A percentile compares a stretch with the other conserved stretches of the same genome.
These are phyloP conservation scores for Chlorella ohadii DNA, from an alignment of 139 green algal species.

Conservation along the genomic window DNA sequence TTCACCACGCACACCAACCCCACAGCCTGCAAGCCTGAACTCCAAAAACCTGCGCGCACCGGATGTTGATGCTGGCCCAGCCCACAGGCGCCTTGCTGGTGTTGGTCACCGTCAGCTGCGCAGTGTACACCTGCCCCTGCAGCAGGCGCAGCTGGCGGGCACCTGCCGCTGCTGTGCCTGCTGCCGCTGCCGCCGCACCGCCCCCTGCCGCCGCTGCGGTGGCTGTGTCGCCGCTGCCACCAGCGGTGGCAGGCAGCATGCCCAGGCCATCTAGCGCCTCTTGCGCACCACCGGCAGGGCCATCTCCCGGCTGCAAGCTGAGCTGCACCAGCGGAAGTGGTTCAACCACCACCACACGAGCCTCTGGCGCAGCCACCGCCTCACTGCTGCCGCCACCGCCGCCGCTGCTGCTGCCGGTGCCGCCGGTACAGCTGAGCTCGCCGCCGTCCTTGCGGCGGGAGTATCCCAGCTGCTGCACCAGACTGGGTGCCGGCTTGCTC, in stretches of 20 bases:
- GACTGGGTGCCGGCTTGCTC: constrained; percentile 16
- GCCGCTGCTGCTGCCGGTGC: background rate
- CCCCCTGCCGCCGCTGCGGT: background rate
- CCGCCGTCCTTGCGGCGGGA: background rate
- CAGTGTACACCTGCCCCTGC: constrained; percentile 29
- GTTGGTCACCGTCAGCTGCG: constrained; percentile 24
- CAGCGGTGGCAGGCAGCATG: background rate
- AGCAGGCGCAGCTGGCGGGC: constrained; percentile 26
- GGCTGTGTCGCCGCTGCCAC: background rate
- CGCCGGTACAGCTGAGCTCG: background rate
- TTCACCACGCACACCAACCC: no score
- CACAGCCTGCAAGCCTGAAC: no score
- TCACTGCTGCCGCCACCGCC: background rate
- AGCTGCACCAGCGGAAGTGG: constrained; percentile 24
- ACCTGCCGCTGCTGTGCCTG: background rate
- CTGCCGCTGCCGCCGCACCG: background rate
- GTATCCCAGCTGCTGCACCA: constrained; percentile 21
- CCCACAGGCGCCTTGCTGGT: constrained; percentile 24
- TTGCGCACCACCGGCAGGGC: background rate
- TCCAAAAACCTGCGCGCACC: no score
- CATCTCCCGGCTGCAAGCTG: constrained; percentile 4
- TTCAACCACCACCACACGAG: constrained; percentile 5
- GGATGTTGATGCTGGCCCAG: constrained; percentile 26
- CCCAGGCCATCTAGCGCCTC: background rate
- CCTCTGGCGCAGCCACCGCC: constrained; percentile 10